Percentiles rank a stretch among this genome's conserved stretches.
Conservation (phyloP, 2,329 filamentous ascomycete genomes). For the Hypoxylon sp. region DNA sequence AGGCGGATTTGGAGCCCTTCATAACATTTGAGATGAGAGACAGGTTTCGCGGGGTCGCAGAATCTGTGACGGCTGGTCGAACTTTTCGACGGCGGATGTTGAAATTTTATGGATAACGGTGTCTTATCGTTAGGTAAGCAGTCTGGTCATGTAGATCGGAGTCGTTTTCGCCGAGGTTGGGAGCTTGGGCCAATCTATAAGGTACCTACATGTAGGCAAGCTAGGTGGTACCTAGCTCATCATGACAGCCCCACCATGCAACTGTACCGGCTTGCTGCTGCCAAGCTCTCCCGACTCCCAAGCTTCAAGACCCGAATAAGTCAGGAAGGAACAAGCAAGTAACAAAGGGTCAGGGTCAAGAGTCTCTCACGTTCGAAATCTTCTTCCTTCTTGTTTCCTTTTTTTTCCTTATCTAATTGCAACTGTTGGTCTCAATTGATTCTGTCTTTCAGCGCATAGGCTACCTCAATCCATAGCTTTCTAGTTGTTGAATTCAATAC, state of each 20-base stretch:
- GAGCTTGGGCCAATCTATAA: constrained; percentile 19
- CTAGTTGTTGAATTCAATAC: not conserved
- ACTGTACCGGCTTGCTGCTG: not conserved
- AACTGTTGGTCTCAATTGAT: not conserved
- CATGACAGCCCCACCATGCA: constrained; percentile 1
- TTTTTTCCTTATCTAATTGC: not conserved
- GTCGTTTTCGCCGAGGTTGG: not conserved
- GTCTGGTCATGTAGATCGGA: not conserved
- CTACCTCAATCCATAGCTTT: not conserved
- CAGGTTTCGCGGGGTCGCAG: constrained; percentile 11
- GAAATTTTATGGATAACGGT: constrained; percentile 30
- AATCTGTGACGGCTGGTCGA: not conserved
- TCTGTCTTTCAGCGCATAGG: not conserved
- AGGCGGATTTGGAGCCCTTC: constrained; percentile 48
- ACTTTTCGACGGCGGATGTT: not conserved
- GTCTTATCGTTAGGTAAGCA: constrained; percentile 2
- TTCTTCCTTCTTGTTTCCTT: not conserved
- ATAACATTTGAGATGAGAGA: constrained; percentile 44
- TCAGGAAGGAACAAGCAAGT: constrained; percentile 22
- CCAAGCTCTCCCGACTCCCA: constrained; percentile 1
- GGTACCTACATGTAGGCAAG: no score
- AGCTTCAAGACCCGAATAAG: constrained; percentile 5
- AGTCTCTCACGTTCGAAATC: not conserved
- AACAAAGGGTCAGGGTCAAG: constrained; percentile 9
- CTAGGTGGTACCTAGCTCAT: no score